Evolutionary conservation across 176 grass and related monocot species (phyloP).

Genomic region (Oryza glaberrima): DNA sequence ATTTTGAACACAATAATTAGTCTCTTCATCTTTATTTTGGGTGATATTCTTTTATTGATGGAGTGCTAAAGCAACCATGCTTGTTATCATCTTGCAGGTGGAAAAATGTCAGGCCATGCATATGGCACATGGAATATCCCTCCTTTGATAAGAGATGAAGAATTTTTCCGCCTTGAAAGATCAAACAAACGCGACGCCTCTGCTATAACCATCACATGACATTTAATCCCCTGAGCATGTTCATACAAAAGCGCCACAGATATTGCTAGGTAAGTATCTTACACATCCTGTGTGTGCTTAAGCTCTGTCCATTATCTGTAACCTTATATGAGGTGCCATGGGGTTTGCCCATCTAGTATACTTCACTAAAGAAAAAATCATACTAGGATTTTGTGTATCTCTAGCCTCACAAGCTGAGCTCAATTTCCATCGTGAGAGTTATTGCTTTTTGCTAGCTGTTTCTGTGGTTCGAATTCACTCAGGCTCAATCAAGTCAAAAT

Average conservation of each 20-base stretch:
- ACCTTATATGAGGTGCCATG: background rate
- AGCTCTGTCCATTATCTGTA: background rate
- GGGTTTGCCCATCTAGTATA: background rate
- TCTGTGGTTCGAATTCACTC: background rate
- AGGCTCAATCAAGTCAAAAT: background rate
- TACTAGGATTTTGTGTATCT: background rate
- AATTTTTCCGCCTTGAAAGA: conserved; percentile 57
- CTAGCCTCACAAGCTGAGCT: background rate
- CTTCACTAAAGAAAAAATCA: background rate
- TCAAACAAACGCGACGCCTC: conserved; percentile 25
- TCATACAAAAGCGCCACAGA: background rate
- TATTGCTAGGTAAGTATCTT: conserved; percentile 24
- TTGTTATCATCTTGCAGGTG: conserved; percentile 52
- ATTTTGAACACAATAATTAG: conserved; percentile 1
- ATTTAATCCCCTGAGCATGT: conserved; percentile 22
- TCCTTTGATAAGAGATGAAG: conserved; percentile 74
- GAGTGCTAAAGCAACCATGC: conserved; percentile 8
- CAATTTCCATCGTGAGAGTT: background rate
- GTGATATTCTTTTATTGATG: background rate
- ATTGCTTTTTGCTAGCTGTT: conserved; percentile 7
- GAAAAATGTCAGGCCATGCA: conserved; percentile 60
- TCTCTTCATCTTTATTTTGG: conserved; percentile 21
- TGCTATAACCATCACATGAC: conserved; percentile 24
- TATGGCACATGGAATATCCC: conserved; percentile 91
- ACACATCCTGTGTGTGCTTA: background rate